Evolutionary conservation across 305 asterid genomes (phyloP), one percentile per base, ranked within the genome.

Genomic region (Fraxinus velutina): DNA sequence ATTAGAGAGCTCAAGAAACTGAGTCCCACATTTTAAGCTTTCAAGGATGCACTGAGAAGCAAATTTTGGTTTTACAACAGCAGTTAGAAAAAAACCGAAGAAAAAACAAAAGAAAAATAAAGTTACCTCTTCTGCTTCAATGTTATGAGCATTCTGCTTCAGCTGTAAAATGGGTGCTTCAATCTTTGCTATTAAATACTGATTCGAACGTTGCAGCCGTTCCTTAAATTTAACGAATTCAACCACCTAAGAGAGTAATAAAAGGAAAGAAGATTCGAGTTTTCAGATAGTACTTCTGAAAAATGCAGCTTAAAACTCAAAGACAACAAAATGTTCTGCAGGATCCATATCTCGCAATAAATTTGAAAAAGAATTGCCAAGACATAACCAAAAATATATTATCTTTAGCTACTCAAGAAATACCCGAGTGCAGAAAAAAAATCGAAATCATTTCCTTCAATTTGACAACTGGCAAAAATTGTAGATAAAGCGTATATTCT

Each of bases 171-270:
- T 88, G 50, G 97, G 90, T 80, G 89, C 88, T 90, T 97, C 99
- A 83, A 94, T 90, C 89, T 92, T 96, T 47, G 93, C 95, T 88
- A 88, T 85, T 72, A 94, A 81, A 84, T 97, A 97, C 87, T 94
- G 99, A 85, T 88, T 90, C 44, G 99, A 97, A 21, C 89, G 89
- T 83, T 91, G 98, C 85, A 97, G 81, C 78, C 90, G 90, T 83
- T 94, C 97, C 91, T 97, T 96, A 84, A 96, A 96, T 85, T 93
- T 98, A 83, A 96, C 97, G 78, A 96, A 96, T 79, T 96, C 99
- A 87, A 93, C 89, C 60, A 92, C 99, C 99, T 96, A 82, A 62
- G 82, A 81, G 36, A 62, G 77, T 37, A 78, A 73, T 77, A n/a
- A 84, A 32, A 79, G 44, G 80, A 87, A 81, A 72, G 36, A 62